These are phyloP conservation scores for Linnemannia exigua DNA, from an alignment of 192 early-diverging fungal species.

Conservation along the genomic window DNA sequence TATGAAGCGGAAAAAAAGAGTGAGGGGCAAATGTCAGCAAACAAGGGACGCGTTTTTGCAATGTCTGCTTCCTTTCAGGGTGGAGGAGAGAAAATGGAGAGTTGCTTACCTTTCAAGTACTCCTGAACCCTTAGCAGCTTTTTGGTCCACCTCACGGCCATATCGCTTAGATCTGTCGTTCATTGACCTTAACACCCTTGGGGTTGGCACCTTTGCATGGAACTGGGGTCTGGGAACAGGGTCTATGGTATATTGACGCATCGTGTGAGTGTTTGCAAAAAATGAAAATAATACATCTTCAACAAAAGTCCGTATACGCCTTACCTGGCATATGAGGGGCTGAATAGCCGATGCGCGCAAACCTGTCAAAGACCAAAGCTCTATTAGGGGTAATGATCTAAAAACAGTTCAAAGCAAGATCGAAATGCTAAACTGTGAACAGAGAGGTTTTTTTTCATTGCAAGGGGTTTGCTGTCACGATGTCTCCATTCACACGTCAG, in stretches of 20 bases:
- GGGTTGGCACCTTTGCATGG: conserved; percentile 22
- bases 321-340: neutral
- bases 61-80: neutral
- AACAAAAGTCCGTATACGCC: neutral
- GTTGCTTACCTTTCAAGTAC: neutral
- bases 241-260: neutral
- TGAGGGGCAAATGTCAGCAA: neutral
- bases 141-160: conserved; percentile 17
- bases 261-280: neutral
- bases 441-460: neutral
- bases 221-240: conserved; percentile 23
- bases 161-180: conserved; percentile 25
- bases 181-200: conserved; percentile 19
- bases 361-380: neutral
- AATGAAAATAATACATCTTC: neutral
- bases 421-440: neutral
- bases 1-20: neutral
- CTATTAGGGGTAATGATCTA: conserved; percentile 10
- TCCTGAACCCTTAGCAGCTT: conserved; percentile 1
- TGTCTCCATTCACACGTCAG: neutral
- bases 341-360: neutral
- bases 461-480: neutral
- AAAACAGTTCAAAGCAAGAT: neutral
- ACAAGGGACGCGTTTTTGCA: neutral
- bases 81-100: neutral